Evolutionary conservation across 306 rosid genomes (phyloP).

Genomic region (Fragaria iinumae): DNA sequence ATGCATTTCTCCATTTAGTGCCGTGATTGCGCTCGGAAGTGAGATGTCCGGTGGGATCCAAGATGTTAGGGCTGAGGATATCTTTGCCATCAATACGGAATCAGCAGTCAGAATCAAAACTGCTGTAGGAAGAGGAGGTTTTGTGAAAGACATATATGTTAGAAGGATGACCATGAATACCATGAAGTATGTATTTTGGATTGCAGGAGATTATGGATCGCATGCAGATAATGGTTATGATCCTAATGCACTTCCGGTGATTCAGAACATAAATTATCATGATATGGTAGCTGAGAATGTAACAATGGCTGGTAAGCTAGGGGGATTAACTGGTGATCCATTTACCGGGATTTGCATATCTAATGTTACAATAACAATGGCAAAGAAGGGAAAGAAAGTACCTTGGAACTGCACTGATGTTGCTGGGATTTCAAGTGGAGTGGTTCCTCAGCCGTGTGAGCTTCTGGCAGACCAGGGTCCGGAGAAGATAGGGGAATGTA

Average conservation of each 20-base stretch:
- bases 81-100: conserved; percentile 54
- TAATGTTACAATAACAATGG: conserved; percentile 57
- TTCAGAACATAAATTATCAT: conserved; percentile 50
- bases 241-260: conserved; percentile 61
- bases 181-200: conserved; percentile 85
- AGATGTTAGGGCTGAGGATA: conserved; percentile 73
- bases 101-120: conserved; percentile 79
- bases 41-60: conserved; percentile 86
- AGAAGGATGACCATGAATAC: conserved; percentile 56
- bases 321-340: conserved; percentile 58
- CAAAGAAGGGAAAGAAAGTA: conserved; percentile 51
- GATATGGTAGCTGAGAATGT: conserved; percentile 67
- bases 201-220: conserved; percentile 73
- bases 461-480: conserved; percentile 53
- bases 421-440: conserved; percentile 60
- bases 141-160: conserved; percentile 68
- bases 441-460: conserved; percentile 56
- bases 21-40: conserved; percentile 76
- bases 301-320: conserved; percentile 64
- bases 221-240: conserved; percentile 63
- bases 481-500: conserved; percentile 32
- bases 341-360: conserved; percentile 73
- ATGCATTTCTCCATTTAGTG: conserved; percentile 76
- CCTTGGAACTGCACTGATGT: conserved; percentile 68
- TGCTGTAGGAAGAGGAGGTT: conserved; percentile 75